A percentile compares a stretch with the other conserved stretches of the same genome.
Evolutionary conservation across 2,329 filamentous ascomycete genomes (phyloP).

Genomic region (Coleophoma cylindrospora): DNA sequence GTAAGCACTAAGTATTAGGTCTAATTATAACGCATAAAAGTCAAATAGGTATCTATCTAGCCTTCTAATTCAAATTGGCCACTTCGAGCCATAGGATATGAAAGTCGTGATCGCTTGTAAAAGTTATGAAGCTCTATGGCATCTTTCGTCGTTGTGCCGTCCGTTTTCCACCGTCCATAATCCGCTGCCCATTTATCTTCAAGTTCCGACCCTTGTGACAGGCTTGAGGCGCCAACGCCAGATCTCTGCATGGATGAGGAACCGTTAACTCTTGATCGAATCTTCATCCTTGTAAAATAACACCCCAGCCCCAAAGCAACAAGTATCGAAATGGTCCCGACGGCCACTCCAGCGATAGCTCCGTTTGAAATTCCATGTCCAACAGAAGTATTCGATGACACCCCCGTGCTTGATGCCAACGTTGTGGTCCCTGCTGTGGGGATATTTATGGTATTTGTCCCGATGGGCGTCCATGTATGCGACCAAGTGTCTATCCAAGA

Average conservation of each 20-base stretch:
- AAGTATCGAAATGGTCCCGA: not conserved
- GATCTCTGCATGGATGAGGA: not conserved
- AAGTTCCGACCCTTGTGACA: no score
- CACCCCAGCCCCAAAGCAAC: not conserved
- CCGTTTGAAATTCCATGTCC: not conserved
- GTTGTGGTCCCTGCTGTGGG: not conserved
- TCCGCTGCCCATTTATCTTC: no score
- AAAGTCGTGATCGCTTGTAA: no score
- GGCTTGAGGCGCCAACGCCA: no score
- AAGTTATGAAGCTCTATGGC: no score
- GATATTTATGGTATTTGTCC: not conserved
- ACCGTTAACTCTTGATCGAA: not conserved
- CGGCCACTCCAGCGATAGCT: not conserved
- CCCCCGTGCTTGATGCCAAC: not conserved
- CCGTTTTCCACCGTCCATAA: no score
- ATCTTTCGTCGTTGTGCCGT: no score
- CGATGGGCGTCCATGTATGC: conserved; percentile 4
- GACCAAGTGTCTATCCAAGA: conserved; percentile 12
- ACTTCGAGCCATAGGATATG: no score
- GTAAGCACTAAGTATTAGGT: no score
- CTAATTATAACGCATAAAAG: no score
- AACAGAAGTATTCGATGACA: not conserved
- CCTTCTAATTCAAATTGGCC: no score
- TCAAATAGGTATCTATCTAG: no score
- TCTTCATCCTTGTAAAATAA: not conserved